Evolutionary conservation across 257 asterid species (phyloP).

Genomic region (Solanum okadae): DNA sequence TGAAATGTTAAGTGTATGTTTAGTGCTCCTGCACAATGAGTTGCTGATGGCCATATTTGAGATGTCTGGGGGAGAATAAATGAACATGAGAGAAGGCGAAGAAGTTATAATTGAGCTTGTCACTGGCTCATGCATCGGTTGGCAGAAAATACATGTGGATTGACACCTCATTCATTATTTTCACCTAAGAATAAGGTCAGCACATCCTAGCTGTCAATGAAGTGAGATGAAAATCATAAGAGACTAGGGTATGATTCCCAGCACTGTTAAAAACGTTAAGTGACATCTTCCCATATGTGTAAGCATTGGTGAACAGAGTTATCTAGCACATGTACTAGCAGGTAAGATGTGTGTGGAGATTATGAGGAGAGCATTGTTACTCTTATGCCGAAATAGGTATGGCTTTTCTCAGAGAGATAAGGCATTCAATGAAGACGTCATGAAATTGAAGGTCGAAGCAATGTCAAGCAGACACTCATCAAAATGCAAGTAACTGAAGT

Average conservation of each 20-base stretch:
- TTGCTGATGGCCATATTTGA: background rate
- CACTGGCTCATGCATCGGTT: background rate
- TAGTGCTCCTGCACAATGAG: background rate
- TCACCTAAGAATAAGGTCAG: background rate
- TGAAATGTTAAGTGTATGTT: background rate
- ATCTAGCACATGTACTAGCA: background rate
- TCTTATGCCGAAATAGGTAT: background rate
- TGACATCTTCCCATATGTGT: background rate
- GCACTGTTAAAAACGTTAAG: background rate
- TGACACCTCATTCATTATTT: background rate
- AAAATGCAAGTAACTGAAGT: background rate
- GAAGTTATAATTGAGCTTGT: background rate
- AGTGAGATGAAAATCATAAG: background rate
- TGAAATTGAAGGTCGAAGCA: background rate
- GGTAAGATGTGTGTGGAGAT: background rate
- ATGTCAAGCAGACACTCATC: background rate
- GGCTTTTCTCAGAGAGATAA: background rate
- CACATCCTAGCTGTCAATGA: background rate
- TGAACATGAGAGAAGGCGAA: background rate
- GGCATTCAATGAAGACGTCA: background rate
- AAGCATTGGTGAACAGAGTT: background rate
- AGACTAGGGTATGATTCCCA: background rate
- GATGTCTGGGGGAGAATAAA: background rate
- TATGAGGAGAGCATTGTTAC: background rate
- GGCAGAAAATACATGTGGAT: background rate